Evolutionary conservation across 352 stramenopile genomes (phyloP).

Genomic region (Pythium sukuiense): DNA sequence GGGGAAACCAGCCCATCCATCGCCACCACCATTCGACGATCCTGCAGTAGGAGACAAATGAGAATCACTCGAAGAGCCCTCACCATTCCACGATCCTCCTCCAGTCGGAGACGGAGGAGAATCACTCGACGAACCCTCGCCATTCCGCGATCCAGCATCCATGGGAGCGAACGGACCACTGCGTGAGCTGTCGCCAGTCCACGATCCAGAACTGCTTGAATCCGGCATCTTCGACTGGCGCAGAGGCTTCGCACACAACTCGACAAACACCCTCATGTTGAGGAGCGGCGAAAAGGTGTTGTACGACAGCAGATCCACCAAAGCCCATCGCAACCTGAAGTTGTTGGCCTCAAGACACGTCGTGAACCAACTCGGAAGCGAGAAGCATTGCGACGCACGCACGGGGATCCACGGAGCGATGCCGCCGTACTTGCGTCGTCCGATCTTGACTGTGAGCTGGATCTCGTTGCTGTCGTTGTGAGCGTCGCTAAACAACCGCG

Average conservation of each 20-base stretch:
- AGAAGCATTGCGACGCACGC: background rate
- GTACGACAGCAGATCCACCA: background rate
- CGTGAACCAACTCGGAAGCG: background rate
- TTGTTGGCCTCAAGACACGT: background rate
- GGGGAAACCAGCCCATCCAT: too few relatives aligned
- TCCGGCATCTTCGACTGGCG: too few relatives aligned
- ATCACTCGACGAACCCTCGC: background rate
- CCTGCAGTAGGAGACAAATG: background rate
- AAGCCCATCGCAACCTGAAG: background rate
- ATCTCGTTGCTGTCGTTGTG: conserved; percentile 27
- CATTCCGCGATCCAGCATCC: background rate
- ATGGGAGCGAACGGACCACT: background rate
- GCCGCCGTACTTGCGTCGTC: conserved; percentile 31
- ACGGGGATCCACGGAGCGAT: conserved; percentile 28
- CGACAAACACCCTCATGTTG: background rate
- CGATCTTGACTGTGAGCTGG: conserved; percentile 14
- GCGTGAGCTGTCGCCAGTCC: background rate
- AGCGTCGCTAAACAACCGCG: conserved; percentile 16
- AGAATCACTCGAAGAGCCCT: background rate
- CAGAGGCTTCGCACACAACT: background rate
- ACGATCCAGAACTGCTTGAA: too few relatives aligned
- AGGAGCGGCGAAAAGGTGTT: background rate
- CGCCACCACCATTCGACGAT: background rate
- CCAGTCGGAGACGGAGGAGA: too few relatives aligned
- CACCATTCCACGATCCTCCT: background rate